phyloP scores from a whole-genome alignment of 2,329 filamentous ascomycete genomes.

The Botryotinia convoluta region DNA sequence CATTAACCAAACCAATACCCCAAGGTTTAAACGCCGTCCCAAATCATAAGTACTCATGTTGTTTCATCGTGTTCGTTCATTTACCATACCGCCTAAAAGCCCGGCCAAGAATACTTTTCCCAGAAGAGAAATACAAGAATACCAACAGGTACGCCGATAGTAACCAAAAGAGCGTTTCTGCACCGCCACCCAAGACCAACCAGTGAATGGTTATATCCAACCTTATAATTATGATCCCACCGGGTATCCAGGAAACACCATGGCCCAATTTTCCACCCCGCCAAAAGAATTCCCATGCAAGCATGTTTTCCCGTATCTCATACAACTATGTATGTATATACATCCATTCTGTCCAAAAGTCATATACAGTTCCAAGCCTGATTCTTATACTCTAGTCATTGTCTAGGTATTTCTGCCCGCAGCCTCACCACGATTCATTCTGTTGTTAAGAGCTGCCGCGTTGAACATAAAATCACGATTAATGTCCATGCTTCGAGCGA shows the following conservation, averaged over 20 bases:
- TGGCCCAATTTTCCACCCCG: slow-evolving; percentile 4
- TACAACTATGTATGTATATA: background rate
- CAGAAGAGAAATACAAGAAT: background rate
- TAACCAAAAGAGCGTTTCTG: background rate
- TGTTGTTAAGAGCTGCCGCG: slow-evolving; percentile 14
- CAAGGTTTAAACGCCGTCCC: background rate
- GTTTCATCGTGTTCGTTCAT: background rate
- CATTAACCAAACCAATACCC: background rate
- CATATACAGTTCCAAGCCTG: background rate
- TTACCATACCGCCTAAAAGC: background rate
- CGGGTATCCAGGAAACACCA: slow-evolving; percentile 4
- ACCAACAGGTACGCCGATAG: background rate
- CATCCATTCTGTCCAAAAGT: background rate
- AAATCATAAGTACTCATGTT: background rate
- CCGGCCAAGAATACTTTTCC: background rate
- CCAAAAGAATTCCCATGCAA: slow-evolving; percentile 5
- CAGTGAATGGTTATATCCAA: slow-evolving; percentile 3
- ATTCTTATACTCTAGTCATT: background rate
- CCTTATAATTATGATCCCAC: background rate
- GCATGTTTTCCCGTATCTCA: background rate
- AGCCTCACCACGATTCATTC: background rate
- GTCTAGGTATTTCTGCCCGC: background rate
- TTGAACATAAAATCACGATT: slow-evolving; percentile 38
- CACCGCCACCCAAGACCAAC: background rate
- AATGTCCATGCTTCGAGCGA: slow-evolving; percentile 39